Conservation (phyloP, 495 filamentous ascomycete genomes). For the Aspergillus asperescens region DNA sequence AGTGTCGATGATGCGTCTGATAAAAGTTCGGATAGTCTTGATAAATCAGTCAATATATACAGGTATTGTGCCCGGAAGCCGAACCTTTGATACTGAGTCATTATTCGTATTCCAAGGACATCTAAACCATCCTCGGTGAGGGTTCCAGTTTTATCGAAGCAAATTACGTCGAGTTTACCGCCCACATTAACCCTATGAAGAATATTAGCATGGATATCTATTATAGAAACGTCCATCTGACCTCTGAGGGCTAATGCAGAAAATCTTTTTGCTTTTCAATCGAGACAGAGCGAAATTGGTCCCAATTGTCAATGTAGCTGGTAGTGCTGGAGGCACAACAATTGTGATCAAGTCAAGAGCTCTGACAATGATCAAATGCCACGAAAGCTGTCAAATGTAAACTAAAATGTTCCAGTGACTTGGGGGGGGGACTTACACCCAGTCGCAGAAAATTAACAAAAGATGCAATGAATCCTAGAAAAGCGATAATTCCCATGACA, state of each 20-base stretch:
- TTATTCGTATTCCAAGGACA: slow-evolving; percentile 80
- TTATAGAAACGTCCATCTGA: slow-evolving; percentile 18
- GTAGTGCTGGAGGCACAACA: slow-evolving; percentile 93
- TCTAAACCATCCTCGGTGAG: slow-evolving; percentile 96
- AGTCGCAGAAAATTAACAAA: slow-evolving; percentile 89
- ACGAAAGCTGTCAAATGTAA: slow-evolving; percentile 53
- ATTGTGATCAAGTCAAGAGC: slow-evolving; percentile 97
- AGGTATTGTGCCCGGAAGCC: background rate
- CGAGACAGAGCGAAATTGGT: slow-evolving; percentile 90
- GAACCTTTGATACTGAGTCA: slow-evolving; percentile 53
- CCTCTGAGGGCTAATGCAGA: slow-evolving; percentile 94
- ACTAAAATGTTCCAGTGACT: background rate
- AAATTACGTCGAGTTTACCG: slow-evolving; percentile 91
- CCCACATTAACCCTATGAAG: slow-evolving; percentile 77
- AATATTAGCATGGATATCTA: slow-evolving; percentile 4
- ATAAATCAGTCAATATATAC: slow-evolving; percentile 10
- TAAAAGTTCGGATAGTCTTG: slow-evolving; percentile 58
- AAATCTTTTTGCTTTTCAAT: slow-evolving; percentile 82
- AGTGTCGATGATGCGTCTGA: slow-evolving; percentile 51
- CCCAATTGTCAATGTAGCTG: slow-evolving; percentile 92
- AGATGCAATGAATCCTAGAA: slow-evolving; percentile 82
- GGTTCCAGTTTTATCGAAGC: slow-evolving; percentile 98
- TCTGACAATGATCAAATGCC: slow-evolving; percentile 84
- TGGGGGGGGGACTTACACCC: slow-evolving; percentile 40
- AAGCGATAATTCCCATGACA: slow-evolving; percentile 88